Evolutionary conservation across 1,284 basidiomycete species (phyloP).

Genomic region (Irpex sp.): DNA sequence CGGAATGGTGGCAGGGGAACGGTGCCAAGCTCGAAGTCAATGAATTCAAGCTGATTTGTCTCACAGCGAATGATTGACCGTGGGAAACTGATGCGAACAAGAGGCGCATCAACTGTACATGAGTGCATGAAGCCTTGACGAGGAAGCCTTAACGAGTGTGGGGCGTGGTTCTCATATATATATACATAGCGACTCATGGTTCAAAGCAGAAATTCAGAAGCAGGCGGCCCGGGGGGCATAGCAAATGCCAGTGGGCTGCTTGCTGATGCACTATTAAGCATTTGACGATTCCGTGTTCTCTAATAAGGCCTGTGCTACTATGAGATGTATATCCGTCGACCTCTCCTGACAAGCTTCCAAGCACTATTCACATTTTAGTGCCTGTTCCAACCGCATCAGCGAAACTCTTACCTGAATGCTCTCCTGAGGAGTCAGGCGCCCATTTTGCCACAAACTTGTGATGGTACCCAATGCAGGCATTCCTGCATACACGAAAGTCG

Average conservation of each 20-base stretch:
- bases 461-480: constrained; percentile 90
- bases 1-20: not conserved
- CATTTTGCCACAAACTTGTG: constrained; percentile 80
- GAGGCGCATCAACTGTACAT: not conserved
- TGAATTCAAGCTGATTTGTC: not conserved
- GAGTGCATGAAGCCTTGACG: too few species aligned
- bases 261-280: not conserved
- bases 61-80: not conserved
- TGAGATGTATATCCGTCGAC: constrained; percentile 70
- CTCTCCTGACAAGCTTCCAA: constrained; percentile 64
- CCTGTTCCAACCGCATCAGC: not conserved
- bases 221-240: too few species aligned
- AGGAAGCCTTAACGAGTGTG: too few species aligned
- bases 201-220: not conserved
- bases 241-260: too few species aligned
- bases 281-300: constrained; percentile 29
- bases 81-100: not conserved
- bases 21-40: not conserved
- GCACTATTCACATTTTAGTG: constrained; percentile 38
- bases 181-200: not conserved
- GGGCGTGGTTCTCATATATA: not conserved
- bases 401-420: constrained; percentile 46
- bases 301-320: constrained; percentile 67
- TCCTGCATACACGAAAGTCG: constrained; percentile 71
- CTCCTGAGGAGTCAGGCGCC: constrained; percentile 50